phyloP scores from a whole-genome alignment of 2,329 filamentous ascomycete genomes.

The Erysiphe pulchra region DNA sequence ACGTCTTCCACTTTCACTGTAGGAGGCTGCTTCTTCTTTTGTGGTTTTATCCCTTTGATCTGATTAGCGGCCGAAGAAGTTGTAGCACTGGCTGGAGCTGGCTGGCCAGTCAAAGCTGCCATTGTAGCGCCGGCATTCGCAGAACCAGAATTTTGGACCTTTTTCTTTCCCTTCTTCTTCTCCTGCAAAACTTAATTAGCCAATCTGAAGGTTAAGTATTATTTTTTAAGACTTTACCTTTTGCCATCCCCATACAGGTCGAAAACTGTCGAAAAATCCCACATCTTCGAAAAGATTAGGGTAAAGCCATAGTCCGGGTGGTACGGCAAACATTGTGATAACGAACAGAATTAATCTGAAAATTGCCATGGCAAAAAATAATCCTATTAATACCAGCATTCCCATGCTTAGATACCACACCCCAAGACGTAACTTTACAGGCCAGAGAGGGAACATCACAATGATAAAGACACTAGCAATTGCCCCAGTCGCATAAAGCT shows the following conservation, averaged over 20 bases:
- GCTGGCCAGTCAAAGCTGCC: conserved; percentile 13
- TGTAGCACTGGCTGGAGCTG: conserved; percentile 12
- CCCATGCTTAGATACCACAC: conserved; percentile 97
- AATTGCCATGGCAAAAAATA: conserved; percentile 96
- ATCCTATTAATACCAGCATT: conserved; percentile 63
- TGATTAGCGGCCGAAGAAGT: conserved; percentile 16
- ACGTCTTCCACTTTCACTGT: conserved; percentile 18
- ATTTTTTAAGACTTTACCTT: conserved; percentile 31
- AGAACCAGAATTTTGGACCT: conserved; percentile 11
- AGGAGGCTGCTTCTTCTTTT: conserved; percentile 17
- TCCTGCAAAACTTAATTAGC: neutral
- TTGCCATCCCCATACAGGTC: conserved; percentile 93
- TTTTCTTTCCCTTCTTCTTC: conserved; percentile 15
- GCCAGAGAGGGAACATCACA: conserved; percentile 93
- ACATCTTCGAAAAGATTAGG: conserved; percentile 97
- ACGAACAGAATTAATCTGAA: conserved; percentile 89
- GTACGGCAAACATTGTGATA: conserved; percentile 59
- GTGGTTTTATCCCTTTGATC: conserved; percentile 12
- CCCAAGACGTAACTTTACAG: conserved; percentile 65
- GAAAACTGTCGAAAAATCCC: conserved; percentile 93
- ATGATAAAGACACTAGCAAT: conserved; percentile 64
- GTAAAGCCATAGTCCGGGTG: conserved; percentile 92
- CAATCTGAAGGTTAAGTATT: neutral
- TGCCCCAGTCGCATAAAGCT: conserved; percentile 68
- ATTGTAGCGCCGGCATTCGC: conserved; percentile 10